Evolutionary conservation across 2,329 filamentous ascomycete species (phyloP).

Genomic region (Diaporthe sp.): DNA sequence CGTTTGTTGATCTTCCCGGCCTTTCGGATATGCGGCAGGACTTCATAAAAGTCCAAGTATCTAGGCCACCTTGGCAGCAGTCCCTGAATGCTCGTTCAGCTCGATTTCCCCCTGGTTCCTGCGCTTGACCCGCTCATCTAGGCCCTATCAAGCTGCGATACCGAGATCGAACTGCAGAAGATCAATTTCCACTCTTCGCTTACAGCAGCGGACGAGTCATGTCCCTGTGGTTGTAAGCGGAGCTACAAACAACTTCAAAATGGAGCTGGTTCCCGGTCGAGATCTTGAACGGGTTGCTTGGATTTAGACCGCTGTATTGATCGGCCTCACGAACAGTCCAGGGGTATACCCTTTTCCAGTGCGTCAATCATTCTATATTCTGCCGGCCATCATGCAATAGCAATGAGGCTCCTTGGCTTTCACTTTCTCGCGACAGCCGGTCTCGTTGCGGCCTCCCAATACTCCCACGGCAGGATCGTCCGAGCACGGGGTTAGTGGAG

Average conservation of each 20-base stretch:
- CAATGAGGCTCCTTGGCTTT: not conserved
- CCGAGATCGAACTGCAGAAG: conserved; percentile 8
- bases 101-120: conserved; percentile 13
- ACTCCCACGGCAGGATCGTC: conserved; percentile 24
- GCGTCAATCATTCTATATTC: not conserved
- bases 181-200: conserved; percentile 32
- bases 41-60: not conserved
- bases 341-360: not conserved
- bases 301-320: not conserved
- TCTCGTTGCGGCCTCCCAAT: conserved; percentile 7
- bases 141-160: conserved; percentile 19
- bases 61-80: conserved; percentile 1
- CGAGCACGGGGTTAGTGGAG: conserved; percentile 19
- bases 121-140: conserved; percentile 27
- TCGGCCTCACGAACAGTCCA: not conserved
- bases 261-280: conserved; percentile 1
- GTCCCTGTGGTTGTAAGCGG: not conserved
- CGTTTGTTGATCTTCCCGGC: not conserved
- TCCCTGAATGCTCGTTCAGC: not conserved
- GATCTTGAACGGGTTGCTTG: not conserved
- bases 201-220: conserved; percentile 14
- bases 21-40: not conserved
- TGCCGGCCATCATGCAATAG: conserved; percentile 14
- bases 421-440: conserved; percentile 14
- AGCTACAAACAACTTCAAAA: conserved; percentile 3